These are phyloP conservation scores for Trichoderma virens DNA, from an alignment of 495 filamentous ascomycete species.

Conservation along the genomic window DNA sequence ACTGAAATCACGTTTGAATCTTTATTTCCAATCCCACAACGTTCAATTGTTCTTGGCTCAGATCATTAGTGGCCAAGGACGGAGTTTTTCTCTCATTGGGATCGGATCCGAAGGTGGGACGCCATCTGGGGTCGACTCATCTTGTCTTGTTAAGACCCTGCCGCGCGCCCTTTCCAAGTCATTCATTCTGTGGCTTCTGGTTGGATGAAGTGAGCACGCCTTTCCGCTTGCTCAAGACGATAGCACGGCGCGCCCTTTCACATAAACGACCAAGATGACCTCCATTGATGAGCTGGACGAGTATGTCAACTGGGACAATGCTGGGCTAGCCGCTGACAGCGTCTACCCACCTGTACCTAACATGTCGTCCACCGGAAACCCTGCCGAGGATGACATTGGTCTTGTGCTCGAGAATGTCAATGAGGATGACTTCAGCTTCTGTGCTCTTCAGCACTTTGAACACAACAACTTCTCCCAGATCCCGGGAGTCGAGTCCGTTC, in stretches of 20 bases:
- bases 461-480: conserved; percentile 22
- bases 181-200: background rate
- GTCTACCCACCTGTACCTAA: background rate
- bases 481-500: conserved; percentile 13
- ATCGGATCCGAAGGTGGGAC: background rate
- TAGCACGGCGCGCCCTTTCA: conserved; percentile 8
- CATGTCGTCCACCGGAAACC: background rate
- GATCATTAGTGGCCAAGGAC: background rate
- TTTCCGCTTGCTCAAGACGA: background rate
- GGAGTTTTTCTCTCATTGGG: background rate
- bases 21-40: background rate
- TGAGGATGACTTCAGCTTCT: conserved; percentile 42
- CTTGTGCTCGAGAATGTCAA: conserved; percentile 37
- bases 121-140: background rate
- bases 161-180: conserved; percentile 1
- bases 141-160: background rate
- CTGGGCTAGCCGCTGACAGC: conserved; percentile 15
- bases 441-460: conserved; percentile 39
- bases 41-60: background rate
- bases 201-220: background rate
- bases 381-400: conserved; percentile 17
- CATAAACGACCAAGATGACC: conserved; percentile 22
- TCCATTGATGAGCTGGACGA: conserved; percentile 32
- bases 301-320: conserved; percentile 42
- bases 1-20: background rate